Evolutionary conservation across 1,284 basidiomycete genomes (phyloP).

Genomic region (Wallemia hederae): DNA sequence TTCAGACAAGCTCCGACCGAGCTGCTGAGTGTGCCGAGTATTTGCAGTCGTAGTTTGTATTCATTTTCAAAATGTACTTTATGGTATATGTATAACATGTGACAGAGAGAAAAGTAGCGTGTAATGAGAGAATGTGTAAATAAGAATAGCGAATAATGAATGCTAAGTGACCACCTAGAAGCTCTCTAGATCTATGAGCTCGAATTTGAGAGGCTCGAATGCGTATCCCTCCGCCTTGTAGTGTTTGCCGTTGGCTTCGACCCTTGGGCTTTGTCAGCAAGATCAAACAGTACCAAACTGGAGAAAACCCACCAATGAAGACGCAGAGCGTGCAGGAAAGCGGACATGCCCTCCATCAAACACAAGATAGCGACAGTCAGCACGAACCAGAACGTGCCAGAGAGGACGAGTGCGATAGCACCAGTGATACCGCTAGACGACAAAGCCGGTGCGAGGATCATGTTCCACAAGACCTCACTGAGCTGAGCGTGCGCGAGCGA

Average conservation of each 20-base stretch:
- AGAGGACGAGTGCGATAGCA: conserved; percentile 29
- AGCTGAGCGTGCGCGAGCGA: conserved; percentile 94
- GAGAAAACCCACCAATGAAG: conserved; percentile 39
- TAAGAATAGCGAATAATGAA: no score
- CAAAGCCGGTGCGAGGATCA: conserved; percentile 40
- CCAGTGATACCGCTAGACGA: conserved; percentile 23
- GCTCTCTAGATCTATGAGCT: conserved; percentile 8
- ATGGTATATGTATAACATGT: neutral
- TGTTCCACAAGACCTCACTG: conserved; percentile 71
- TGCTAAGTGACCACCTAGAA: no score
- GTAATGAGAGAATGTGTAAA: neutral
- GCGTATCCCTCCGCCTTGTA: conserved; percentile 38
- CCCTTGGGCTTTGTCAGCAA: conserved; percentile 18
- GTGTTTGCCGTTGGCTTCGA: conserved; percentile 89
- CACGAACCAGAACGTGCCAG: conserved; percentile 50
- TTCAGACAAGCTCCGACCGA: neutral
- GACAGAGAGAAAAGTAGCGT: neutral
- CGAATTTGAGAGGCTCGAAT: conserved; percentile 18
- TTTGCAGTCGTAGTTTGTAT: no score
- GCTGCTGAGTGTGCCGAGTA: neutral
- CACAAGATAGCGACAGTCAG: conserved; percentile 51
- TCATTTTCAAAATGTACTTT: no score
- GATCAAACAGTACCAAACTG: neutral
- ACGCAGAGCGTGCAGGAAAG: conserved; percentile 83
- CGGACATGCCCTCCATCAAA: conserved; percentile 81